Evolutionary conservation across 2,329 filamentous ascomycete species (phyloP).

Genomic region (Dactylellina haptotyla): DNA sequence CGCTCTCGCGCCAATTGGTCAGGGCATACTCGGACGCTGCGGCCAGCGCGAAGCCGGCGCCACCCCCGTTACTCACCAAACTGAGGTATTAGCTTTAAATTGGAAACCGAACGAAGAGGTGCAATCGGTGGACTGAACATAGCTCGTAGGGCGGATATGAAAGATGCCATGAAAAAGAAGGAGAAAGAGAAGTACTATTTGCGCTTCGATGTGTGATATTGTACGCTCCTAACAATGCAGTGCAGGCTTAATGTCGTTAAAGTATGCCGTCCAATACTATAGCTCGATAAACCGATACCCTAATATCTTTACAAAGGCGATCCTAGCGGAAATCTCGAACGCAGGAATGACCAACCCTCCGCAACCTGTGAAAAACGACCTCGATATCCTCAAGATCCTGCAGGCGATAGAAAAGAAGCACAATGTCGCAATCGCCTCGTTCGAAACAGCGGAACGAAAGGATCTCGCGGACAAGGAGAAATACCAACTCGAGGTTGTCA

Average conservation of each 20-base stretch:
- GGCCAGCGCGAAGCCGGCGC: constrained; percentile 3
- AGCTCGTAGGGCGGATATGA: constrained; percentile 66
- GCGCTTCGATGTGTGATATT: background rate
- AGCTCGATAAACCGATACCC: background rate
- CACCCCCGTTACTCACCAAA: constrained; percentile 60
- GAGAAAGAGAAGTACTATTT: constrained; percentile 67
- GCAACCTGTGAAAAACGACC: constrained; percentile 67
- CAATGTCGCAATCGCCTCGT: constrained; percentile 72
- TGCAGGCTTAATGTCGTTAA: constrained; percentile 59
- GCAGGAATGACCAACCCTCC: constrained; percentile 76
- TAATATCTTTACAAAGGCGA: constrained; percentile 58
- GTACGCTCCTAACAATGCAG: constrained; percentile 61
- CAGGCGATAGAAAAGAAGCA: constrained; percentile 71
- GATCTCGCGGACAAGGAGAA: constrained; percentile 78
- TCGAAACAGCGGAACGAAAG: constrained; percentile 70
- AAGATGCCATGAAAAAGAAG: constrained; percentile 73
- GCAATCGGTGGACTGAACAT: background rate
- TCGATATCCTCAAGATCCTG: constrained; percentile 74
- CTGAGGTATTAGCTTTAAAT: constrained; percentile 58
- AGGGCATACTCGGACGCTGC: constrained; percentile 35
- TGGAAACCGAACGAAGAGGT: background rate
- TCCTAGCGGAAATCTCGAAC: constrained; percentile 77
- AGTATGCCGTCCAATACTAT: background rate
- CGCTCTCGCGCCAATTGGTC: constrained; percentile 42
- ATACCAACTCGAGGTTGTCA: constrained; percentile 71